These are phyloP conservation scores for Zoysia pacifica DNA, from an alignment of 176 grass and related monocot species.

Conservation along the genomic window DNA sequence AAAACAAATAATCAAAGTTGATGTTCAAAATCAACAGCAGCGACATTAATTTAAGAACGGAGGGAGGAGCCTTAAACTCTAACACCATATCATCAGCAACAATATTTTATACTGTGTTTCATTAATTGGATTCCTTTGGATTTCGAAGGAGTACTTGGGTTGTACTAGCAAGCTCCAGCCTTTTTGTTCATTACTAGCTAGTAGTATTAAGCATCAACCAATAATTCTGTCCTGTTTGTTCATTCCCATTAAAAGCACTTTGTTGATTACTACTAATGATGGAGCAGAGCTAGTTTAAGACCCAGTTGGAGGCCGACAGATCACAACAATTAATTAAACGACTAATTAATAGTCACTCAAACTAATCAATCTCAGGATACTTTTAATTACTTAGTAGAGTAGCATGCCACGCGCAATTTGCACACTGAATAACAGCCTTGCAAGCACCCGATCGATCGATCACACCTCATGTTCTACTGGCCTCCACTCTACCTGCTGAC, in stretches of 20 bases:
- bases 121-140: not conserved
- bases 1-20: too few species aligned
- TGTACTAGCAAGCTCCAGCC: slow-evolving; percentile 5
- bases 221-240: not conserved
- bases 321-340: not conserved
- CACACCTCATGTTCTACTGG: slow-evolving; percentile 25
- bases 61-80: too few species aligned
- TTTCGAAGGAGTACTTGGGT: not conserved
- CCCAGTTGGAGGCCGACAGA: slow-evolving; percentile 8
- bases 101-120: too few species aligned
- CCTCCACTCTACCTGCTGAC: not conserved
- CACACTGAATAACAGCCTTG: not conserved
- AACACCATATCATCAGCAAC: too few species aligned
- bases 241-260: not conserved
- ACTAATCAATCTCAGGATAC: not conserved
- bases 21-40: too few species aligned
- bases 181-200: not conserved
- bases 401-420: not conserved
- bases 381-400: not conserved
- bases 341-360: not conserved
- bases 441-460: not conserved
- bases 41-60: too few species aligned
- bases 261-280: not conserved
- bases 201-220: not conserved
- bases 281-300: slow-evolving; percentile 35